phyloP scores from a whole-genome alignment of 2,329 filamentous ascomycete genomes.

The Leptodontidium sp. region DNA sequence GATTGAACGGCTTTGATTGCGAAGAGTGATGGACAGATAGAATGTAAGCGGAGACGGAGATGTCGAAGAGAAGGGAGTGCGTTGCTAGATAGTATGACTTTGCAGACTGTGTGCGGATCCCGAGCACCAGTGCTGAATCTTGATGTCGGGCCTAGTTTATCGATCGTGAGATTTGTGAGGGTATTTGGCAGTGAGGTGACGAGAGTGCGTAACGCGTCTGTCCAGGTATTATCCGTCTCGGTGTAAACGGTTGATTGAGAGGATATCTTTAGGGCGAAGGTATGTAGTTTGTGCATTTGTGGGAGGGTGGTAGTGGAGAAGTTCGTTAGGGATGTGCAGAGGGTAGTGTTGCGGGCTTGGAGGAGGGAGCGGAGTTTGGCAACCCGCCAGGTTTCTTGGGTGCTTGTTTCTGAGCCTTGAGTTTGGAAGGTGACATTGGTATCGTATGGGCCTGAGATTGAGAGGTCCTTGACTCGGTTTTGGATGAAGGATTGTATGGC shows the following conservation, averaged over 20 bases:
- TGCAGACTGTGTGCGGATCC: slow-evolving; percentile 10
- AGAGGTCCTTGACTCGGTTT: background rate
- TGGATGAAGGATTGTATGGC: background rate
- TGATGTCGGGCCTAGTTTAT: slow-evolving; percentile 12
- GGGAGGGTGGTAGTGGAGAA: background rate
- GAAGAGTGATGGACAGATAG: slow-evolving; percentile 14
- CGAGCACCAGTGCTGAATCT: background rate
- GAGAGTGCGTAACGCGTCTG: background rate
- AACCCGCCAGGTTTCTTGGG: background rate
- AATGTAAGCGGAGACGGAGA: background rate
- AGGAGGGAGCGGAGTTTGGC: slow-evolving; percentile 2
- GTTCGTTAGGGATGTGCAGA: background rate
- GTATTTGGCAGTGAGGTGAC: background rate
- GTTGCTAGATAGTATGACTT: background rate
- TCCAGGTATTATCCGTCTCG: slow-evolving; percentile 5
- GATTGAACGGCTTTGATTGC: background rate
- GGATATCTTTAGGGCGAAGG: background rate
- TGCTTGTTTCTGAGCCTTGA: background rate
- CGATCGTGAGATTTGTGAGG: slow-evolving; percentile 13
- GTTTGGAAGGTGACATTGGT: background rate
- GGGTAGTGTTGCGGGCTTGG: background rate
- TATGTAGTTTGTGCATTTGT: background rate
- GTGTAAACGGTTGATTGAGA: background rate
- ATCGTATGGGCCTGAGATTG: background rate
- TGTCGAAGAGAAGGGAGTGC: background rate